phyloP scores from a whole-genome alignment of 805 yeast genomes.

The Maudiozyma saulgeensis region DNA sequence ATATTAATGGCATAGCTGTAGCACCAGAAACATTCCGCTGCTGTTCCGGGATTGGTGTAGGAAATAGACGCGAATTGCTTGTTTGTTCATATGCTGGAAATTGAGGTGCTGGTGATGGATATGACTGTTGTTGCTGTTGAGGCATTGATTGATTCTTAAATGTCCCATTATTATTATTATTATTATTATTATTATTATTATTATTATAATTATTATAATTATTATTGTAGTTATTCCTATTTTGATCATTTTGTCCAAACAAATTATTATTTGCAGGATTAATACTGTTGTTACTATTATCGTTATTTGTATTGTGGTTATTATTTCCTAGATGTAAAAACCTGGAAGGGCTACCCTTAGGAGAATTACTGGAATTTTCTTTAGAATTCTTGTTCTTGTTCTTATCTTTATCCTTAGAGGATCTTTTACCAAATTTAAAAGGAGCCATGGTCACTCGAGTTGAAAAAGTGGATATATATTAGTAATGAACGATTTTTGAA shows the following conservation, averaged over 20 bases:
- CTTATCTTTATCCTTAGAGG: constrained; percentile 27
- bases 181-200: neutral
- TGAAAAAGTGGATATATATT: neutral
- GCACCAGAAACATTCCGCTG: constrained; percentile 28
- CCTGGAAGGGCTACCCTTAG: constrained; percentile 5
- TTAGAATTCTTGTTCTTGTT: constrained; percentile 9
- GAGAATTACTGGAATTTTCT: neutral
- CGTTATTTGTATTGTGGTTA: neutral
- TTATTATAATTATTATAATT: neutral
- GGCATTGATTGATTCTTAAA: neutral
- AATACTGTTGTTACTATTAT: neutral
- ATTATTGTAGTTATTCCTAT: neutral
- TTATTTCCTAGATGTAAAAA: constrained; percentile 4
- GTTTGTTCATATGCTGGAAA: neutral
- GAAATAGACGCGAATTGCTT: constrained; percentile 9
- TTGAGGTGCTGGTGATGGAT: constrained; percentile 1
- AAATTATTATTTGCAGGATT: neutral
- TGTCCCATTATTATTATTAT: neutral
- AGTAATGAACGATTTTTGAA: neutral
- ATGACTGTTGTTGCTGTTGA: constrained; percentile 12
- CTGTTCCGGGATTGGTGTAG: constrained; percentile 19
- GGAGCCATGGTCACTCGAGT: constrained; percentile 36
- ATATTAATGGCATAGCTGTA: constrained; percentile 11
- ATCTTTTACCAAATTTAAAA: constrained; percentile 47
- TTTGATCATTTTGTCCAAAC: neutral